Conservation (phyloP, 2,329 filamentous ascomycete genomes). For the Exophiala spinifera region DNA sequence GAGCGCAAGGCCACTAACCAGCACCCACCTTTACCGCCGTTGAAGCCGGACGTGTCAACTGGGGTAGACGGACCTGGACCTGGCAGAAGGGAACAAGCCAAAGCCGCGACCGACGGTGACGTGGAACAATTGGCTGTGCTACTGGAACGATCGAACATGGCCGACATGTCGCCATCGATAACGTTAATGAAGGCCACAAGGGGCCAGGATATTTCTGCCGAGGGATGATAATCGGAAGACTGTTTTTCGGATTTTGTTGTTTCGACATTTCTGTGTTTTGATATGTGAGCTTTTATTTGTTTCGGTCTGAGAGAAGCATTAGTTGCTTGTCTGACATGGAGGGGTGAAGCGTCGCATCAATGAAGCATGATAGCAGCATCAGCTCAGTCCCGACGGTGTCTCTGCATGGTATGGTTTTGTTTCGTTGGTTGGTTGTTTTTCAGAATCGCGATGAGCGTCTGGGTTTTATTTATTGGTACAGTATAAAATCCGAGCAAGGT, state of each 20-base stretch:
- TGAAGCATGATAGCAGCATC: too few relatives aligned
- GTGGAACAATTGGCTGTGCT: conserved; percentile 19
- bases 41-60: background rate
- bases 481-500: too few relatives aligned
- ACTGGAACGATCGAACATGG: conserved; percentile 17
- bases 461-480: too few relatives aligned
- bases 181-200: conserved; percentile 1
- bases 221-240: background rate
- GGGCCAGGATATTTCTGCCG: background rate
- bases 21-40: background rate
- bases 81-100: conserved; percentile 5
- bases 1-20: conserved; percentile 32
- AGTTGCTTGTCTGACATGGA: too few relatives aligned
- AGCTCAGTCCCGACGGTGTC: too few relatives aligned
- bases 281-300: background rate
- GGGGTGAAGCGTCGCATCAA: too few relatives aligned
- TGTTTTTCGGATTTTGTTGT: background rate
- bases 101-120: conserved; percentile 16
- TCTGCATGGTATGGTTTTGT: too few relatives aligned
- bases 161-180: conserved; percentile 6
- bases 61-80: background rate
- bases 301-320: background rate
- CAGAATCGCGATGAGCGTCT: too few relatives aligned
- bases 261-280: too few relatives aligned
- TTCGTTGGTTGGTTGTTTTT: too few relatives aligned